Evolutionary conservation across 306 rosid genomes (phyloP).

Genomic region (Potentilla sterilis): DNA sequence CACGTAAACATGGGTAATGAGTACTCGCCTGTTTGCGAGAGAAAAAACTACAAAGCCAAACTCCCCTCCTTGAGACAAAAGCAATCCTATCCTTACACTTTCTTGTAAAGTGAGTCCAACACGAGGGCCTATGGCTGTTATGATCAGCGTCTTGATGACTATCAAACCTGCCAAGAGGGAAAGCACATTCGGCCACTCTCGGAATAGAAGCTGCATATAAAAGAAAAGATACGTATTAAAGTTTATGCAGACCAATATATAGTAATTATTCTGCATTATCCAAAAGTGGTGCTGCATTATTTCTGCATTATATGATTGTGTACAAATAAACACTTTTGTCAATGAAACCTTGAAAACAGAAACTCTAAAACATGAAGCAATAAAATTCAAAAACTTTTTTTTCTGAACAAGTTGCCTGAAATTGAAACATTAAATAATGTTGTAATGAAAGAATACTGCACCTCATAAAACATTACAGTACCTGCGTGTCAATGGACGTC

Average conservation of each 20-base stretch:
- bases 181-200: constrained; percentile 99
- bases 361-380: not conserved
- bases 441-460: not conserved
- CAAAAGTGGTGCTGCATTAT: not conserved
- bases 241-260: not conserved
- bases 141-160: constrained; percentile 86
- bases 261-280: not conserved
- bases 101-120: constrained; percentile 90
- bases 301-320: no score
- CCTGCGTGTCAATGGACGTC: constrained; percentile 91
- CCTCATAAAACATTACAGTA: constrained; percentile 23
- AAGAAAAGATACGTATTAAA: constrained; percentile 11
- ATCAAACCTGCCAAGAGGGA: constrained; percentile 90
- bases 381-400: not conserved
- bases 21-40: constrained; percentile 79
- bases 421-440: not conserved
- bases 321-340: not conserved
- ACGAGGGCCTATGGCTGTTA: constrained; percentile 96
- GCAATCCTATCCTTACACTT: constrained; percentile 97
- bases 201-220: constrained; percentile 70
- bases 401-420: not conserved
- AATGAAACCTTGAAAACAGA: not conserved
- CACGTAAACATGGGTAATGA: not conserved
- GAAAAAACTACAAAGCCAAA: constrained; percentile 94
- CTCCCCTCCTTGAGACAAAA: constrained; percentile 98